Evolutionary conservation across 1,284 basidiomycete genomes (phyloP).

Genomic region (Malassezia dermatis): DNA sequence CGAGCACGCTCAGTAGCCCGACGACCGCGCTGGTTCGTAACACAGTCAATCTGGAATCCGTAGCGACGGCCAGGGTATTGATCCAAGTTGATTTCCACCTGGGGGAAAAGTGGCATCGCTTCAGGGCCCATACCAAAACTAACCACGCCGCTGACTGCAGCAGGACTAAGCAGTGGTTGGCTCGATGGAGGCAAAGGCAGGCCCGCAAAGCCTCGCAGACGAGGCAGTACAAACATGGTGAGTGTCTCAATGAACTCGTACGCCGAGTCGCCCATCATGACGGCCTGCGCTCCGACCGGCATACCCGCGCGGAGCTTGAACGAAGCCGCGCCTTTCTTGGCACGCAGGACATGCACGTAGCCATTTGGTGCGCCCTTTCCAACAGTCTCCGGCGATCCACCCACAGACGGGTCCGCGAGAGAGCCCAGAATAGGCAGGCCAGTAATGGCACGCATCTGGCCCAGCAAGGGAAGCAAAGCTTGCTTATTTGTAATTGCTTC

Average conservation of each 20-base stretch:
- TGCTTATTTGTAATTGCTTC: constrained; percentile 61
- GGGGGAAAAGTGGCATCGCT: constrained; percentile 81
- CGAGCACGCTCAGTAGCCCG: constrained; percentile 41
- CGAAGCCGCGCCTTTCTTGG: constrained; percentile 68
- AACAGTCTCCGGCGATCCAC: constrained; percentile 11
- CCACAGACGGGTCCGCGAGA: constrained; percentile 23
- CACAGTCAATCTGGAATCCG: constrained; percentile 46
- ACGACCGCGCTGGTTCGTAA: constrained; percentile 43
- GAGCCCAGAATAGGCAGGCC: constrained; percentile 58
- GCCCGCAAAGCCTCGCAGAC: constrained; percentile 79
- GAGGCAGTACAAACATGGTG: constrained; percentile 85
- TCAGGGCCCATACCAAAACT: constrained; percentile 72
- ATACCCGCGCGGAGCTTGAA: constrained; percentile 73
- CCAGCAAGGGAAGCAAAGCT: constrained; percentile 70
- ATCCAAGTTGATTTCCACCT: constrained; percentile 46
- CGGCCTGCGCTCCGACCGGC: constrained; percentile 78
- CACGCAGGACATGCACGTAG: constrained; percentile 64
- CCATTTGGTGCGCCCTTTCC: constrained; percentile 16
- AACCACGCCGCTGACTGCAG: constrained; percentile 73
- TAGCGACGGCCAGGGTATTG: constrained; percentile 38
- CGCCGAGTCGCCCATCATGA: constrained; percentile 77
- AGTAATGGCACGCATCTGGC: constrained; percentile 74
- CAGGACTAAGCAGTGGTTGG: constrained; percentile 50
- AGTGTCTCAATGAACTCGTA: constrained; percentile 83
- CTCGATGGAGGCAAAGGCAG: constrained; percentile 58